Conservation (phyloP, 495 filamentous ascomycete genomes). For the Trypethelium eluteriae region DNA sequence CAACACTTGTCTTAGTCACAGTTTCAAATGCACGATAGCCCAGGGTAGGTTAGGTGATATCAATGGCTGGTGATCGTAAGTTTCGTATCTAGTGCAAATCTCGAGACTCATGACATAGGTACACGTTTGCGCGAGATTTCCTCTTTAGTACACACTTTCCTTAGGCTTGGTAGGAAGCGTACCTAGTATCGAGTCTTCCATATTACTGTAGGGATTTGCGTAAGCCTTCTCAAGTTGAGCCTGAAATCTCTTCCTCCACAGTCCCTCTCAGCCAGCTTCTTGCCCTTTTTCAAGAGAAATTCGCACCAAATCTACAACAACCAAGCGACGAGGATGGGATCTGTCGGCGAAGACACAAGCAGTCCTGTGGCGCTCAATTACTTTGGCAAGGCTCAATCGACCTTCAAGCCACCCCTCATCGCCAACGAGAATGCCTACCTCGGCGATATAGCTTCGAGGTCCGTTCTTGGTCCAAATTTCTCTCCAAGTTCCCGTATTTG, state of each 20-base stretch:
- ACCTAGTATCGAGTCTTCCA: no score
- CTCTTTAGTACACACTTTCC: neutral
- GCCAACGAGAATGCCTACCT: slow-evolving; percentile 69
- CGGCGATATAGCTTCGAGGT: slow-evolving; percentile 58
- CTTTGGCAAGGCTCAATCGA: slow-evolving; percentile 53
- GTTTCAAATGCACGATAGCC: neutral
- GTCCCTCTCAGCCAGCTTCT: neutral
- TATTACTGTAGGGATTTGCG: no score
- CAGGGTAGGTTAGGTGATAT: neutral
- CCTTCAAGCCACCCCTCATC: slow-evolving; percentile 62
- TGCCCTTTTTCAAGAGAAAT: neutral
- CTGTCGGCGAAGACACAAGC: slow-evolving; percentile 4
- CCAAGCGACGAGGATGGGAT: slow-evolving; percentile 9
- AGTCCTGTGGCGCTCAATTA: slow-evolving; percentile 42
- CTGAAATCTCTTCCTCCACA: no score
- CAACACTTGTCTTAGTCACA: neutral
- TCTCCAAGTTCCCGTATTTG: slow-evolving; percentile 8
- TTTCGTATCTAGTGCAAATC: no score
- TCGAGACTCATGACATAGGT: neutral
- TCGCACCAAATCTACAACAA: no score
- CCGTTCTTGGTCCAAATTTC: slow-evolving; percentile 13
- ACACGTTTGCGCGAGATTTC: neutral
- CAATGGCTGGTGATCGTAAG: no score
- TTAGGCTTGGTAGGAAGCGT: neutral
- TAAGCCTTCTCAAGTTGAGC: no score